Evolutionary conservation across 768 basidiomycete species (phyloP), one percentile per base, ranked within the genome.

Genomic region (Podaxis carcinomalis): DNA sequence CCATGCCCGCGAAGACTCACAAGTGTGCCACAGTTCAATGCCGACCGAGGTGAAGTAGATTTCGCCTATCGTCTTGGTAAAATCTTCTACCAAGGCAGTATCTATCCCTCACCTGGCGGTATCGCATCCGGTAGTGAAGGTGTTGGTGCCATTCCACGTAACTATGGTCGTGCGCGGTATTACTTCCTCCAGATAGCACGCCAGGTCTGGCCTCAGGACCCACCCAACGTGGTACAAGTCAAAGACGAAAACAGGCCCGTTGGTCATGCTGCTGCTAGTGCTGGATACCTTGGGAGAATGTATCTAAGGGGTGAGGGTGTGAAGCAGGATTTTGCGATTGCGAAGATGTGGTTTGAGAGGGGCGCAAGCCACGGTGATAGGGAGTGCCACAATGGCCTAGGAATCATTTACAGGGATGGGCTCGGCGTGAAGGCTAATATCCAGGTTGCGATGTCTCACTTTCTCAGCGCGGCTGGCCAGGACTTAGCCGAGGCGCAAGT

Each of bases 51-150:
- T 27, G 92, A 95, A 66, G 85, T 85, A 54, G 87, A 89, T 64
- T 96, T 93, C 70, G 93, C 94, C 1, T 94, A 91, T 73, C 86
- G 92, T 14, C 82, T 98, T 1, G 97, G 94, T n/a, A 89, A 93
- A 74, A 91, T 98, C 9, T 96, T 90, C 75, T 98, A 99, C 69
- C 91, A 95, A 69, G 97, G 97, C 16, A 94, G 92, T 61, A 90
- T 98, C 37, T 98, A 97, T 68, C 80, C 83, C 4, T 77, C 84
- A 9, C 72, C 80, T 13, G 93, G 93, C 2, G 95, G 96, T 9
- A 86, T 91, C 42, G 84, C 82, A 2, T 94, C 92, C 1, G 93
- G 94, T 14, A 90, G 92, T 25, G 93, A 96, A 74, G 92, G 92
- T n/a, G 93, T 94, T 27, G 93, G 93, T 6, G 86, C 86, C n/a